phyloP scores from a whole-genome alignment of 345 rosid species.

The Aquilaria malaccensis region DNA sequence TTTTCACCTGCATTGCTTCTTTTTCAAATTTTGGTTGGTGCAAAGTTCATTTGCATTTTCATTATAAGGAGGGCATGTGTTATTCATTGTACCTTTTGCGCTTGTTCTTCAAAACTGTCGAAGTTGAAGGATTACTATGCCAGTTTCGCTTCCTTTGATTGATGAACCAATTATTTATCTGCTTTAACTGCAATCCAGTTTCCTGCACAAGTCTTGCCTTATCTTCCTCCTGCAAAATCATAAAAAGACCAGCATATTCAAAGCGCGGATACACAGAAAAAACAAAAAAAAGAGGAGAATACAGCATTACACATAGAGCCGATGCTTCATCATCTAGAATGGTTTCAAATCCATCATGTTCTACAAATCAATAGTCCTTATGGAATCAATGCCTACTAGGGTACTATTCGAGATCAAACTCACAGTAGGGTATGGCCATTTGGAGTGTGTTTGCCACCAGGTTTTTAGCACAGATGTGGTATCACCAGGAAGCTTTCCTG shows the following conservation, averaged over 20 bases:
- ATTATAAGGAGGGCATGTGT: neutral
- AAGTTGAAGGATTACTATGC: conserved; percentile 89
- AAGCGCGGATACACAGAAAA: neutral
- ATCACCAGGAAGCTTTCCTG: conserved; percentile 96
- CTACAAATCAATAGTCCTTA: too few species aligned
- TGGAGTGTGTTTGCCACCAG: conserved; percentile 98
- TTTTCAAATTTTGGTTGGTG: conserved; percentile 39
- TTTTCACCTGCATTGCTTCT: conserved; percentile 96
- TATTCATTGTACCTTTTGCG: conserved; percentile 64
- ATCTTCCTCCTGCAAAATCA: conserved; percentile 79
- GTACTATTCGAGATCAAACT: conserved; percentile 15
- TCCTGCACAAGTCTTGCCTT: conserved; percentile 94
- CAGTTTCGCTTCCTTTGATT: conserved; percentile 98
- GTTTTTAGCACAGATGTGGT: conserved; percentile 84
- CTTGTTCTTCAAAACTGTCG: conserved; percentile 75
- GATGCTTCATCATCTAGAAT: too few species aligned
- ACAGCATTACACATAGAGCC: too few species aligned
- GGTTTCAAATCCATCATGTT: neutral
- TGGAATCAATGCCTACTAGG: neutral
- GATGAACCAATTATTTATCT: conserved; percentile 98
- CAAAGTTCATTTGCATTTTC: conserved; percentile 19
- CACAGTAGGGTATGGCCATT: conserved; percentile 99
- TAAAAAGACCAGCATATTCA: neutral
- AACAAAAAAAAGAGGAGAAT: neutral
- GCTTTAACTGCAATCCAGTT: conserved; percentile 94